Conservation (phyloP, 1,284 basidiomycete species). For the Rhodotorula sp. region DNA sequence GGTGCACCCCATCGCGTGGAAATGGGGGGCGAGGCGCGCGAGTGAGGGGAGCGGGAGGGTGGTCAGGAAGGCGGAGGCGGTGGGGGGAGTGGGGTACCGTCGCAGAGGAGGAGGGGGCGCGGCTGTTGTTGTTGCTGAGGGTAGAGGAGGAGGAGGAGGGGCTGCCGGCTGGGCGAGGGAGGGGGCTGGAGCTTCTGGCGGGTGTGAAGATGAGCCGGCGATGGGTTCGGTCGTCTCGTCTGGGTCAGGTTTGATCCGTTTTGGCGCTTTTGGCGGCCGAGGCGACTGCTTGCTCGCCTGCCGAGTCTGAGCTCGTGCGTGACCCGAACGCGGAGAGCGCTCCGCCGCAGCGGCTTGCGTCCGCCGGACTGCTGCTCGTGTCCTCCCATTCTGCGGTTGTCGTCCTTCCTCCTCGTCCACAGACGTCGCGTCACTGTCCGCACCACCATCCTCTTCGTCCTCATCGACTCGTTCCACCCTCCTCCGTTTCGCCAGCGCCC, state of each 20-base stretch:
- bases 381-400: too few relatives aligned
- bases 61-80: conserved; percentile 17
- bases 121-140: not conserved
- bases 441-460: not conserved
- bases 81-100: not conserved
- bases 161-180: not conserved
- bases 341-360: too few relatives aligned
- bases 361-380: too few relatives aligned
- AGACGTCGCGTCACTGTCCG: not conserved
- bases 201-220: not conserved
- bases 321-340: too few relatives aligned
- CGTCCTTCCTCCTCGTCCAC: not conserved
- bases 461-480: not conserved
- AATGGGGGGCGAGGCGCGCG: conserved; percentile 16
- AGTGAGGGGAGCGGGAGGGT: conserved; percentile 32
- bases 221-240: not conserved
- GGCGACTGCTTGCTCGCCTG: too few relatives aligned
- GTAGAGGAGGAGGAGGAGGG: conserved; percentile 15
- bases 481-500: conserved; percentile 1
- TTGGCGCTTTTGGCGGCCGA: not conserved
- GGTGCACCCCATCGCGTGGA: conserved; percentile 20
- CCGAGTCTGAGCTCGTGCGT: too few relatives aligned
- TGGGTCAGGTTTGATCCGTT: conserved; percentile 3
- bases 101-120: not conserved
- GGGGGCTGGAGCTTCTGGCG: not conserved